Evolutionary conservation across 78 protist genomes (phyloP).

Genomic region (Dictyostelium intermedium): DNA sequence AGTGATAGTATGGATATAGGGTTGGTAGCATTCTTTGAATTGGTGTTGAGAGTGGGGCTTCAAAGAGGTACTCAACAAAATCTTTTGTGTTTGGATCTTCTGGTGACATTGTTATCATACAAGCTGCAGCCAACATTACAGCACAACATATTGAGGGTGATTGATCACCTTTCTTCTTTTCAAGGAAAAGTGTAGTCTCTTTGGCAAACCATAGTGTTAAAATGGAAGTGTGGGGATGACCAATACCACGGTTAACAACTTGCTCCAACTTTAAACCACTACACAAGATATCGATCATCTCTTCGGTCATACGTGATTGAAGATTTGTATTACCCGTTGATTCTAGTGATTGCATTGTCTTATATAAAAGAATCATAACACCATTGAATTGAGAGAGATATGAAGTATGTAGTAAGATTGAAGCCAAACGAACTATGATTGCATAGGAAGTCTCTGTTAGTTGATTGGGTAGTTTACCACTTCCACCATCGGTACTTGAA

Average conservation of each 20-base stretch:
- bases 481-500: background rate
- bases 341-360: conserved; percentile 23
- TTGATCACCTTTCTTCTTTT: background rate
- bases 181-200: background rate
- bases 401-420: conserved; percentile 39
- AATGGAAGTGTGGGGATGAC: conserved; percentile 44
- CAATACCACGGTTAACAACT: conserved; percentile 58
- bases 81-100: conserved; percentile 34
- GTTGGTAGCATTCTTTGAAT: background rate
- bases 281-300: conserved; percentile 60
- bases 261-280: conserved; percentile 49
- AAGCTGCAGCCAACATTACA: background rate
- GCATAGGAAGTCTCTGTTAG: conserved; percentile 61
- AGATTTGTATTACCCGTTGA: background rate
- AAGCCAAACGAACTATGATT: conserved; percentile 30
- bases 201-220: conserved; percentile 65
- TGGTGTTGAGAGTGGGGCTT: background rate
- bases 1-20: conserved; percentile 6
- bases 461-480: background rate
- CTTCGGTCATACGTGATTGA: conserved; percentile 28
- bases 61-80: conserved; percentile 48
- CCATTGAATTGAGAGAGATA: conserved; percentile 38
- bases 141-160: background rate
- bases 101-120: conserved; percentile 35
- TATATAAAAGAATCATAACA: conserved; percentile 1